Base-by-base conservation (phyloP, 768 basidiomycete genomes). In the Serendipita indica region DNA sequence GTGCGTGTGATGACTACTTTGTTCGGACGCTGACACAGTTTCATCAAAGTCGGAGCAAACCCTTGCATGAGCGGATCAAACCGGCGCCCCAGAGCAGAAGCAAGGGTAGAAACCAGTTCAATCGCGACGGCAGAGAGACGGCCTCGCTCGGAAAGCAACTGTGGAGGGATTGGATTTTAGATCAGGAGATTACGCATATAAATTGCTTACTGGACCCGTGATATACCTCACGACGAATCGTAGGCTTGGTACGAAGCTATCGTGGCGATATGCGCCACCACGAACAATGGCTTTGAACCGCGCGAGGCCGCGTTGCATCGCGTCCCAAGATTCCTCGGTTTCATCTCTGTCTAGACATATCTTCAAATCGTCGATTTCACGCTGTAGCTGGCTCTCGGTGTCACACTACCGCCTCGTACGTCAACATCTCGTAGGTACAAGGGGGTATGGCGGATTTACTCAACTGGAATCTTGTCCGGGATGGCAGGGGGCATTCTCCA, bases 251-350 rank as follows among this genome's bases (percentile, higher is more conserved):
- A 65, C 63, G 33, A 66, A 64, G 41, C 61, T 60, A 6, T 66
- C 66, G n/a, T 65, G 57, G 37, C 65, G 65, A 39, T 63, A 62
- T 7, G 64, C 66, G 13, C 66, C 66, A 22, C 66, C 66, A 22
- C 64, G 59, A 13, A 58, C 61, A n/a, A 67, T 25, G 3, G 65
- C 63, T 10, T 63, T 63, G 32, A 65, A 61, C 20, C 57, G 62
- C 35, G 58, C 49, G 54, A 63, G n/a, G 7, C 35, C 60, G 33
- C 64, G 60, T 13, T 58, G 61, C 33, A 67, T 63, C 58, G 61
- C 60, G 39, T 67, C 64, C 66, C 66, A 67, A 57, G 64, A 66
- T 41, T 67, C 65, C 60, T 67, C 66, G 0, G 64, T 65, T 60
- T 67, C 66, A 10, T 63, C 61, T 20, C 61, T 64, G 34, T 57